Conservation (phyloP, 495 filamentous ascomycete genomes). For the Penicillium soppii region DNA sequence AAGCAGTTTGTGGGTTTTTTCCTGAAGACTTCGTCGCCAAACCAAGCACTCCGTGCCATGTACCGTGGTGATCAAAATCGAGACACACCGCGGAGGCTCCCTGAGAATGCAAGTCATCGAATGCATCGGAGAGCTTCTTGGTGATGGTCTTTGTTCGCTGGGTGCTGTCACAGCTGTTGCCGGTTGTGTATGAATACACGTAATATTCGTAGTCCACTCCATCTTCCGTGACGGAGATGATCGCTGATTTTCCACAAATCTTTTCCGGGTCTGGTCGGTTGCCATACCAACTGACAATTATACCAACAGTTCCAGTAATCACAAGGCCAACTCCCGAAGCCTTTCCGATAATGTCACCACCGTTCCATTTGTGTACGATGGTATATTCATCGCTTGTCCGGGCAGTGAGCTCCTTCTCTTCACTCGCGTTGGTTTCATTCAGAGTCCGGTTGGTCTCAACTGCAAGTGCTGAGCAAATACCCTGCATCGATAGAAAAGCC, state of each 20-base stretch:
- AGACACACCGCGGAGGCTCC: neutral
- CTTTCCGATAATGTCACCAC: neutral
- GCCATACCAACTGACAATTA: neutral
- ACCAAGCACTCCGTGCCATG: neutral
- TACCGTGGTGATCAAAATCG: neutral
- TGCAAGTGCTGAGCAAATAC: neutral
- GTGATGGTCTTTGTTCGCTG: neutral
- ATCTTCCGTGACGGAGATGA: neutral
- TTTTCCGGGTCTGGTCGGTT: neutral
- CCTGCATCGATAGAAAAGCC: neutral
- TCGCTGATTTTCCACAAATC: neutral
- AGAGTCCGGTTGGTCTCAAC: neutral
- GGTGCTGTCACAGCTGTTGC: neutral
- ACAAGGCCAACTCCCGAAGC: neutral
- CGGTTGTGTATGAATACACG: neutral
- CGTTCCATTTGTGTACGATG: neutral
- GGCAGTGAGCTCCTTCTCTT: neutral
- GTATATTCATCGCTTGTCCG: neutral
- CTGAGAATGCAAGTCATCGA: neutral
- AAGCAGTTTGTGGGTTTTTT: neutral
- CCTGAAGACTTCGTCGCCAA: neutral
- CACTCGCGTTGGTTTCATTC: neutral
- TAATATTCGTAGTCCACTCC: neutral
- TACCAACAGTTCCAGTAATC: neutral
- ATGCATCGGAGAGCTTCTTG: neutral